Base-by-base conservation (phyloP, 2,329 filamentous ascomycete species). In the Nemania diffusa region DNA sequence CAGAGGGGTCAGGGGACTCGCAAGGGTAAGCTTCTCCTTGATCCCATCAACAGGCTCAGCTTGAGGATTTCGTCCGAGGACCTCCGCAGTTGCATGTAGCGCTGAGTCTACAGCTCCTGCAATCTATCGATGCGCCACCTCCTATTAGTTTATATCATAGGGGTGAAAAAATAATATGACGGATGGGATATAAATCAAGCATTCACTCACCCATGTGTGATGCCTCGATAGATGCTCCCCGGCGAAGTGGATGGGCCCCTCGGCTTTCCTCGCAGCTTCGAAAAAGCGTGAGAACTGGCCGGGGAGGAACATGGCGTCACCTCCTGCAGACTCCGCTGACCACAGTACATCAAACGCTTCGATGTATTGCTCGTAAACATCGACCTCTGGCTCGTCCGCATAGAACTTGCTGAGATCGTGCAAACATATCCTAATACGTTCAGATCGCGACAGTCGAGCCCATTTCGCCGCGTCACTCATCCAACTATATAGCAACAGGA, bases 291-390 rank as follows among this genome's bases (percentile, higher is more conserved):
- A 53, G 46, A 68, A 68, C 55, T 68, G 66, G 1, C 66, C 66
- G 17, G 67, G 67, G 3, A 69, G 56, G 27, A 64, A 69, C 67
- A 69, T 69, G 15, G 67, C 59, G 13, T 71, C 63, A 17, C 66
- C 69, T 2, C 58, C 62, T 13, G 40, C 40, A 2, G 26, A 55
- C 22, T 64, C 58, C 5, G 13, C 32, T 20, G 69, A 55, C 69
- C 69, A 71, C 5, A 64, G 27, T 2, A 66, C 48, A n/a, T 71
- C 66, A 44, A 66, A 69, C 2, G 69, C 44, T 20, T 71, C 69
- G 32, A 71, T 62, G 44, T 57, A 65, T 27, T 65, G 64, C 8
- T 69, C 66, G 46, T 67, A 57, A 5, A 71, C 46, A n/a, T 71
- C 55, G 13, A 69, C 57, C 17, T 55, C 52, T 2, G 53, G 53